Conservation (phyloP, 2,329 filamentous ascomycete species). For the Alternaria sp. region DNA sequence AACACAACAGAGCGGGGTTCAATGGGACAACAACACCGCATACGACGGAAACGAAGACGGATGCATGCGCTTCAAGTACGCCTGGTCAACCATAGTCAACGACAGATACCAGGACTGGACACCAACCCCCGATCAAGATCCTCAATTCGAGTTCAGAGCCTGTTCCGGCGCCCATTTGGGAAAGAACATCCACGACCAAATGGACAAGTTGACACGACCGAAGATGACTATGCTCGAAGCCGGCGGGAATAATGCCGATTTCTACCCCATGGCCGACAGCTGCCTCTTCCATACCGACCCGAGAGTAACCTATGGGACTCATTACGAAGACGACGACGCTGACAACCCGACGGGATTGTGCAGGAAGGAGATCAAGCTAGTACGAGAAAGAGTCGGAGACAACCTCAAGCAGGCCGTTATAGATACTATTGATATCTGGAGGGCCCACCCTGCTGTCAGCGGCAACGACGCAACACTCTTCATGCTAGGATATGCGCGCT, state of each 20-base stretch:
- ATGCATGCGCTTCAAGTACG: not conserved
- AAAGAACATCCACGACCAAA: not conserved
- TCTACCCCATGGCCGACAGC: not conserved
- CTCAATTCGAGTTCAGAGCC: not conserved
- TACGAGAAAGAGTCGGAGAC: not conserved
- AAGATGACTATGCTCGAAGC: not conserved
- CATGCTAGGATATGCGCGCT: not conserved
- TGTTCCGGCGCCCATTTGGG: not conserved
- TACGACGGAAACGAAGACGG: not conserved
- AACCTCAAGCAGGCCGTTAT: not conserved
- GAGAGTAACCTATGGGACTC: not conserved
- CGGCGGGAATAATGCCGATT: not conserved
- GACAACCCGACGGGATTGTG: not conserved
- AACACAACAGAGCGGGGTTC: not conserved
- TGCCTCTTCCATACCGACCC: not conserved
- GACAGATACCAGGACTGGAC: not conserved
- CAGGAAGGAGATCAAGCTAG: not conserved
- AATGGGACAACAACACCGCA: not conserved
- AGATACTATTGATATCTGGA: not conserved
- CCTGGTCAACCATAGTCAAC: not conserved
- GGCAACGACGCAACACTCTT: not conserved
- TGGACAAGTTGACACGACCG: not conserved
- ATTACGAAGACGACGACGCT: not conserved
- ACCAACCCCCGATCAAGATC: not conserved
- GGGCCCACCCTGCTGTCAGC: not conserved